Evolutionary conservation across 495 filamentous ascomycete genomes (phyloP).

Genomic region (Tuber magnatum): DNA sequence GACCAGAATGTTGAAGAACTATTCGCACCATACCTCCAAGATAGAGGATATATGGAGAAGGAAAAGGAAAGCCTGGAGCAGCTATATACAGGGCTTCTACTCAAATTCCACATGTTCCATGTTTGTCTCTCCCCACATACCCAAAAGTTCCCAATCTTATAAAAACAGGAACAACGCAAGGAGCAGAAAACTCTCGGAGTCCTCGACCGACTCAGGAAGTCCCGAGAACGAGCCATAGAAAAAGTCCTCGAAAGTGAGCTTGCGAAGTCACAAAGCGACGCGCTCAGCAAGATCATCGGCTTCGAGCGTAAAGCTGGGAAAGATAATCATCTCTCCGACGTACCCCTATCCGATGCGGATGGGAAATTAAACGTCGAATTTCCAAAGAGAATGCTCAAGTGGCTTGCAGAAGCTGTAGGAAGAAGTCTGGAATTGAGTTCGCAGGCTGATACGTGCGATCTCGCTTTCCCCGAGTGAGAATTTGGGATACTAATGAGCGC

Average conservation of each 20-base stretch:
- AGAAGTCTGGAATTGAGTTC: constrained; percentile 80
- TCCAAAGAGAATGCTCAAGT: constrained; percentile 93
- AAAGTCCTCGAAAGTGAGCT: constrained; percentile 41
- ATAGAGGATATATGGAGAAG: constrained; percentile 89
- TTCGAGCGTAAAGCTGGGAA: constrained; percentile 39
- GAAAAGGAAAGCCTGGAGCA: constrained; percentile 87
- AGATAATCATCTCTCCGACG: constrained; percentile 48
- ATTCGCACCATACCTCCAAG: constrained; percentile 93
- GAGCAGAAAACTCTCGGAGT: constrained; percentile 40
- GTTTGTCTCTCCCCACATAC: constrained; percentile 26
- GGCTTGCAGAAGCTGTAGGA: constrained; percentile 95
- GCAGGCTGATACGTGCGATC: constrained; percentile 60
- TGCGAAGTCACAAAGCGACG: constrained; percentile 39
- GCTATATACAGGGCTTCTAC: constrained; percentile 81
- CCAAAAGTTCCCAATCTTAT: constrained; percentile 26
- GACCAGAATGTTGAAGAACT: constrained; percentile 96
- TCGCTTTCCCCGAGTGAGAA: background rate
- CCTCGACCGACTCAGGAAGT: constrained; percentile 40
- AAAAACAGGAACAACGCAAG: constrained; percentile 42
- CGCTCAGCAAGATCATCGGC: constrained; percentile 38
- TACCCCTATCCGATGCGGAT: constrained; percentile 83
- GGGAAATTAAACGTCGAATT: constrained; percentile 73
- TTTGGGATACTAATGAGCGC: constrained; percentile 7
- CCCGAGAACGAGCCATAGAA: constrained; percentile 38
- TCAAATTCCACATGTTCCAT: constrained; percentile 93